Percentiles rank a stretch among this genome's conserved stretches.
Conservation (phyloP, 164 flowering plant species). For the Aristolochia contorta region DNA sequence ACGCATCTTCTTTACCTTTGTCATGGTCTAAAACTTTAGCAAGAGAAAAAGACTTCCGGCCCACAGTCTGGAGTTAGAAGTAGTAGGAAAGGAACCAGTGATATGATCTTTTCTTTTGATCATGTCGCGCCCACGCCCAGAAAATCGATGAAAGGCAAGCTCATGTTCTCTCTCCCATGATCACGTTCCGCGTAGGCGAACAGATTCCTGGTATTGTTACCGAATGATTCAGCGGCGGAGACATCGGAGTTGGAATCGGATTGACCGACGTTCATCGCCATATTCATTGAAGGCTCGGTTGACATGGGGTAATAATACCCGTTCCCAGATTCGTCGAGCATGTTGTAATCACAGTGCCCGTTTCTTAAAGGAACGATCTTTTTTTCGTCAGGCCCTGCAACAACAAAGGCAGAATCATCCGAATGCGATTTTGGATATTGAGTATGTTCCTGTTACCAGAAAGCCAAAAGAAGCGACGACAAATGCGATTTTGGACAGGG, state of each 20-base stretch:
- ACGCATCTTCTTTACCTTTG: background rate
- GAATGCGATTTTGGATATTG: no score
- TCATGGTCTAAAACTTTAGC: background rate
- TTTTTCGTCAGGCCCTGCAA: conserved; percentile 14
- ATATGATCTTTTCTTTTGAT: background rate
- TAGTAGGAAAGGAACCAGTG: no score
- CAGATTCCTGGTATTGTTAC: conserved; percentile 13
- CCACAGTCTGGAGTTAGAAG: background rate
- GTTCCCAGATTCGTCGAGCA: conserved; percentile 9
- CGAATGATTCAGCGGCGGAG: conserved; percentile 35
- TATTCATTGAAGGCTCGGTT: conserved; percentile 1
- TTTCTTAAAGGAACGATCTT: conserved; percentile 6
- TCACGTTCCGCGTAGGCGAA: conserved; percentile 16
- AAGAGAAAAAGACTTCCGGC: background rate
- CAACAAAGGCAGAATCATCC: no score
- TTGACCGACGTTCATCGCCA: conserved; percentile 13
- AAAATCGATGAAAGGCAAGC: conserved; percentile 43
- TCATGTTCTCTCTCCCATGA: conserved; percentile 12
- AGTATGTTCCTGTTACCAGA: no score
- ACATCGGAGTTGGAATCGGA: conserved; percentile 39
- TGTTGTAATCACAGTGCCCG: conserved; percentile 4
- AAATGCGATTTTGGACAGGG: background rate
- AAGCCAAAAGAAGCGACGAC: background rate
- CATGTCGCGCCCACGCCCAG: conserved; percentile 50
- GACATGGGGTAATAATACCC: conserved; percentile 2